Evolutionary conservation across 2,329 filamentous ascomycete genomes (phyloP), one percentile per base, ranked within the genome.

Genomic region (Colletotrichum destructivum): DNA sequence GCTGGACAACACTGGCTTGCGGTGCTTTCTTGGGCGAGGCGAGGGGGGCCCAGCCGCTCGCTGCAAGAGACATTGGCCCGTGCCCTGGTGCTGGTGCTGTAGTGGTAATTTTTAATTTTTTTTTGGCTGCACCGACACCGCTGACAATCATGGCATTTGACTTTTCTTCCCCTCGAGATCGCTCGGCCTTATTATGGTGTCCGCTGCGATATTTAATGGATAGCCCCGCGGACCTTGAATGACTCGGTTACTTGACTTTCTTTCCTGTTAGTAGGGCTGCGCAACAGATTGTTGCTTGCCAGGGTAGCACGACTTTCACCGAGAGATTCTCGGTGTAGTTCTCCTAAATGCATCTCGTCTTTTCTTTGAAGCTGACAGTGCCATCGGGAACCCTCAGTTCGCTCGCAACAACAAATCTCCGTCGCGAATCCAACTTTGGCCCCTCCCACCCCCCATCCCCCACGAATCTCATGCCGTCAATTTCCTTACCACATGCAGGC

Each of bases 101-200:
- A 21, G 46, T 23, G n/a, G n/a, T 44, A 23, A n/a, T n/a, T n/a
- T n/a, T n/a, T n/a, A n/a, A n/a, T 47, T 21, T 21, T 23, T 9
- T 4, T n/a, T 47, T 35, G 1, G 57, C 40, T 60, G 57, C 57
- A 46, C 42, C 57, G 57, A 61, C 51, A 64, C 49, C 49, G 49
- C 49, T 69, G 69, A 68, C 69, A 62, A 55, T 51, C 59, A 69
- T 60, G 69, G 59, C 52, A 69, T 71, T 71, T 63, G 47, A 55
- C 65, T 71, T 71, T 71, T 63, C 65, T 35, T 38, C 65, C 60
- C 51, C 69, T 62, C 40, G 52, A 69, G 47, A 69, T 62, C 18
- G 69, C 60, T 72, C 69, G 69, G 69, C 69, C 69, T 72, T 72
- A 72, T 63, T 63, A 46, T 63, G 49, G 49, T 35, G 35, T 54